Conservation (phyloP, 2,329 filamentous ascomycete genomes). For the Camillea tinctor region DNA sequence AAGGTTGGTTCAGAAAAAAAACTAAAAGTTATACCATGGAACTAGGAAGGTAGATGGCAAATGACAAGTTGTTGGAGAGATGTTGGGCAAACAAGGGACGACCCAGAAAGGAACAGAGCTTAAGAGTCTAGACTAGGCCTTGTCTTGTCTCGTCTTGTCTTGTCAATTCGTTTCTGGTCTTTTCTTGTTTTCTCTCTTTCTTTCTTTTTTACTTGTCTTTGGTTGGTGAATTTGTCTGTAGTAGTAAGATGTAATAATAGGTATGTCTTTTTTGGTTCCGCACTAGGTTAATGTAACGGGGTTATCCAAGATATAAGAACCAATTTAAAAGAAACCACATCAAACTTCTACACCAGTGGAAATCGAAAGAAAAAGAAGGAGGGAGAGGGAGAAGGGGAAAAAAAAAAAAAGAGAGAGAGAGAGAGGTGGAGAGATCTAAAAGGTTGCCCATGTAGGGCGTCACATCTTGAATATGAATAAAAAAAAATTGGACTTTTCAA, state of each 20-base stretch:
- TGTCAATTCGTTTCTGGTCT: too few species aligned
- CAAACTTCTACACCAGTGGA: background rate
- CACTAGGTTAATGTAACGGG: background rate
- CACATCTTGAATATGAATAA: constrained; percentile 9
- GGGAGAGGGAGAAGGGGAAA: background rate
- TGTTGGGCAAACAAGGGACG: background rate
- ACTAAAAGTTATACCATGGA: background rate
- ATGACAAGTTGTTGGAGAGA: too few species aligned
- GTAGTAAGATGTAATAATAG: too few species aligned
- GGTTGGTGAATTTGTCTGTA: too few species aligned
- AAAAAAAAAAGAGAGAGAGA: background rate
- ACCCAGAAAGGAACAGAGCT: background rate
- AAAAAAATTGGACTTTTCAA: background rate
- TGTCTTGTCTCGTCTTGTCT: background rate
- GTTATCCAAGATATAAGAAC: background rate
- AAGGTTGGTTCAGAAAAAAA: too few species aligned
- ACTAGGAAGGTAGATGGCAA: background rate
- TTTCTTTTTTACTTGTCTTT: too few species aligned
- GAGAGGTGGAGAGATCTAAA: background rate
- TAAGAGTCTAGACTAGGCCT: background rate
- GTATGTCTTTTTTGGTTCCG: background rate
- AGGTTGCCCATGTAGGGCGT: background rate
- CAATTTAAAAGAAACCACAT: background rate
- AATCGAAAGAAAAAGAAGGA: background rate
- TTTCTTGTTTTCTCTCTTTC: too few species aligned